Evolutionary conservation across 2,329 filamentous ascomycete species (phyloP), one percentile per base, ranked within the genome.

Genomic region (Monosporascus sp.): DNA sequence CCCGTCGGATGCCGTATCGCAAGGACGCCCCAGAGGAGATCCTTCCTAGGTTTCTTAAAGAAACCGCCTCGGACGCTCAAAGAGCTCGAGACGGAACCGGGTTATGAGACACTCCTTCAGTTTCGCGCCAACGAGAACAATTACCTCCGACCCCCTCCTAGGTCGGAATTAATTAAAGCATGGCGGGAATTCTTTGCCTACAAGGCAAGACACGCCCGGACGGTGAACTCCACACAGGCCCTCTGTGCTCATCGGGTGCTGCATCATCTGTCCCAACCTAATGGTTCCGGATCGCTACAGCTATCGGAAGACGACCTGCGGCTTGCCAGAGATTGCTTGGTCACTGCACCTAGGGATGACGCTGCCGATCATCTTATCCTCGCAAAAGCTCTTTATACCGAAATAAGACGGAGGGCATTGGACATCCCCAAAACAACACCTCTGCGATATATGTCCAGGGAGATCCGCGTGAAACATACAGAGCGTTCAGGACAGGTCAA

Each of bases 31-130:
- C 75, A 78, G 58, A 71, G 75, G 48, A 75, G 85, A 57, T 79
- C 79, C 3, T 84, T 92, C 54, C 78, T 91, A 62, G 78, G 79
- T 26, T 73, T 91, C 47, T 81, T 88, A 60, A 67, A 76, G 57
- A 83, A 84, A 61, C 73, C 82, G 3, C 79, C 83, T 19, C 77
- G 82, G 54, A 74, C 80, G 53, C 71, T 85, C 44, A 86, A 84
- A 67, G 76, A 83, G 22, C 76, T 85, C 49, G 79, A 85, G 61
- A 74, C 85, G 56, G 88, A 85, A 63, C 87, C 83, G 0, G 91
- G 91, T 51, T 82, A 91, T 64, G 83, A 84, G 59, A 81, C 80
- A 17, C 82, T 96, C 73, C 80, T 88, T 62, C 81, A 88, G 54
- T 81, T 90, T 68, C 76, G 81, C 50, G 82, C 82, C 60, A 81